Percentiles rank a stretch among this genome's conserved stretches.
phyloP scores from a whole-genome alignment of 2,329 filamentous ascomycete genomes.

The Exserohilum rostratum region DNA sequence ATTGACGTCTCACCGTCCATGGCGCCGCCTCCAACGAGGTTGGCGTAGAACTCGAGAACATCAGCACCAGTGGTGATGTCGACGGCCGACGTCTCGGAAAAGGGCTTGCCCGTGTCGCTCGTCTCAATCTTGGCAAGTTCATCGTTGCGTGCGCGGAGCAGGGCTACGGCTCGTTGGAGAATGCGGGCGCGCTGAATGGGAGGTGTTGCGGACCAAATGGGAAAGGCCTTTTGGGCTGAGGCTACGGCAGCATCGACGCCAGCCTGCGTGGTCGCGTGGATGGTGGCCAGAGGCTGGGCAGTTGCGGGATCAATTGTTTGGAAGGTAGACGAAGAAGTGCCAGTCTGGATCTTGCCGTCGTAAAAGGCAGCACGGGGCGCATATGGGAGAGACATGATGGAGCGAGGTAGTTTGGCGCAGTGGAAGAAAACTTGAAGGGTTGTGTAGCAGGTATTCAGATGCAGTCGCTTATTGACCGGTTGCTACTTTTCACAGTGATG shows the following conservation, averaged over 20 bases:
- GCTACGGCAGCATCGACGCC: constrained; percentile 75
- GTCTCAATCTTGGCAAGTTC: constrained; percentile 80
- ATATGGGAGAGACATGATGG: constrained; percentile 50
- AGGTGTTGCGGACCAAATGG: constrained; percentile 76
- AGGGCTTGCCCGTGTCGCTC: constrained; percentile 84
- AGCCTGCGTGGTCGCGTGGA: constrained; percentile 70
- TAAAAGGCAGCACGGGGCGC: constrained; percentile 72
- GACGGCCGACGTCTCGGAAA: constrained; percentile 81
- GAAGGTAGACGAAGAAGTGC: constrained; percentile 68
- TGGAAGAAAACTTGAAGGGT: not conserved
- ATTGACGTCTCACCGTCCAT: constrained; percentile 80
- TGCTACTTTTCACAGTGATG: constrained; percentile 2
- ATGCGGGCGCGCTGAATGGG: constrained; percentile 77
- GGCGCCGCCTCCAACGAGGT: constrained; percentile 76
- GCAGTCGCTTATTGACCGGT: too few species aligned
- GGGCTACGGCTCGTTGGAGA: constrained; percentile 74
- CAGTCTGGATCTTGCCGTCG: constrained; percentile 70
- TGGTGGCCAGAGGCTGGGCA: constrained; percentile 69
- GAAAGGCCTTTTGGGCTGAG: constrained; percentile 74
- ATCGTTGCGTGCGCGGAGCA: constrained; percentile 79
- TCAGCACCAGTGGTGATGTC: constrained; percentile 84
- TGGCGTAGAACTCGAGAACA: constrained; percentile 85
- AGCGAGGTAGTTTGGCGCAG: constrained; percentile 3
- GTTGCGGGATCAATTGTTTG: constrained; percentile 76
- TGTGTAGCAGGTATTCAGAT: too few species aligned